These are phyloP conservation scores for Colletotrichum australisinense DNA, from an alignment of 2,329 filamentous ascomycete species.

Conservation along the genomic window DNA sequence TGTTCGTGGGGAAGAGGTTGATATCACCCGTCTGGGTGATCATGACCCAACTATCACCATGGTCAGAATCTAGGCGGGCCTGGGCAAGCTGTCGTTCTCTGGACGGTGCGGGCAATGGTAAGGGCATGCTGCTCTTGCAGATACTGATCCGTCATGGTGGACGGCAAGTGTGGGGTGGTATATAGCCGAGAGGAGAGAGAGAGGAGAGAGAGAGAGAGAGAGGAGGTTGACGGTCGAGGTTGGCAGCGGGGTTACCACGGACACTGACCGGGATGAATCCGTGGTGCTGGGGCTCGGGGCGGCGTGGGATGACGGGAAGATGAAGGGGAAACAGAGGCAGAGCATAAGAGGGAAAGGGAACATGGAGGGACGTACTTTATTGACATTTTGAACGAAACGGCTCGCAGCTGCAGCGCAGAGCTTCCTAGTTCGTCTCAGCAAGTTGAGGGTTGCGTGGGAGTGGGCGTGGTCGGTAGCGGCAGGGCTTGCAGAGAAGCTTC, in stretches of 20 bases:
- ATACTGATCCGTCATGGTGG: slow-evolving; percentile 55
- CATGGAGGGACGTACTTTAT: slow-evolving; percentile 61
- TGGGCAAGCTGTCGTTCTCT: slow-evolving; percentile 41
- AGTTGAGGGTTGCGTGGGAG: slow-evolving; percentile 37
- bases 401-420: slow-evolving; percentile 34
- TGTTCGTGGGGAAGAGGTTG: slow-evolving; percentile 86
- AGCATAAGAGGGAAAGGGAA: slow-evolving; percentile 20
- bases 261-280: slow-evolving; percentile 31
- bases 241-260: slow-evolving; percentile 32
- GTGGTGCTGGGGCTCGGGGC: slow-evolving; percentile 29
- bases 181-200: slow-evolving; percentile 9
- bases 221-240: slow-evolving; percentile 23
- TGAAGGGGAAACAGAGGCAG: slow-evolving; percentile 15
- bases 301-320: slow-evolving; percentile 21
- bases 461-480: slow-evolving; percentile 37
- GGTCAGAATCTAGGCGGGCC: slow-evolving; percentile 60
- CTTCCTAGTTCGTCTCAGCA: slow-evolving; percentile 37
- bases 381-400: slow-evolving; percentile 53
- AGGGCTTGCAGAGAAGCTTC: slow-evolving; percentile 38
- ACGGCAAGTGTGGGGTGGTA: slow-evolving; percentile 31
- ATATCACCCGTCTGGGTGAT: slow-evolving; percentile 79
- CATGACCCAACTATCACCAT: slow-evolving; percentile 86
- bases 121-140: slow-evolving; percentile 57
- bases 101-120: slow-evolving; percentile 52
- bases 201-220: slow-evolving; percentile 20